Evolutionary conservation across 1,284 basidiomycete genomes (phyloP), one percentile per base, ranked within the genome.

Genomic region (Leccinum pallidistipes): DNA sequence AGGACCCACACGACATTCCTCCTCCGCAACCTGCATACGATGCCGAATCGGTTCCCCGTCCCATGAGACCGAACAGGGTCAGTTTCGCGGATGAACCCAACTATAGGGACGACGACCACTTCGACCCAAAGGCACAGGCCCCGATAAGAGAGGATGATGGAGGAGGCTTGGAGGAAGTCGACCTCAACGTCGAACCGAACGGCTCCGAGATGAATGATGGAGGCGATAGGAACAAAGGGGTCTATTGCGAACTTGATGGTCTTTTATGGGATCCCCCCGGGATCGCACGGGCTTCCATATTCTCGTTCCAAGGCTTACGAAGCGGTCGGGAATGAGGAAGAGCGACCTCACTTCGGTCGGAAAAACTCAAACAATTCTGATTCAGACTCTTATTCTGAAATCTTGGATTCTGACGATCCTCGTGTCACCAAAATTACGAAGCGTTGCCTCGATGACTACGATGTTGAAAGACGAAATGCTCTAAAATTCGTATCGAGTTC

Each of bases 401-500:
- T 79, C 7, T 68, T 83, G 32, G 85, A 86, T 64, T 78, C 80
- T 16, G 83, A 86, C 60, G 84, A 86, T 66, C 83, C 82, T 61
- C 77, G 78, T 40, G 74, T 84, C 49, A 84, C 81, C 60, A 80
- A 81, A 11, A 68, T 80, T 27, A 73, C 69, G 50, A 76, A 77
- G 51, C 73, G 74, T 62, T 74, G 79, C 61, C 75, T 83, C 24
- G 83, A 86, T 60, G 86, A 87, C 66, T 79, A 79, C 7, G 82
- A 83, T 56, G 87, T 88, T 61, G 72, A 86, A 10, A 85, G 86
- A 71, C 83, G 80, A 62, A 82, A 82, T 59, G 77, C 76, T 55
- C 74, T 87, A 81, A 82, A 31, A 80, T 86, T 61, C 83, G 79
- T 64, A 90, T 90, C 62, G 85, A 90, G 67, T 90, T 86, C 71